phyloP scores from a whole-genome alignment of 148 eudicot genomes.

The Tetragonia tetragonoides region DNA sequence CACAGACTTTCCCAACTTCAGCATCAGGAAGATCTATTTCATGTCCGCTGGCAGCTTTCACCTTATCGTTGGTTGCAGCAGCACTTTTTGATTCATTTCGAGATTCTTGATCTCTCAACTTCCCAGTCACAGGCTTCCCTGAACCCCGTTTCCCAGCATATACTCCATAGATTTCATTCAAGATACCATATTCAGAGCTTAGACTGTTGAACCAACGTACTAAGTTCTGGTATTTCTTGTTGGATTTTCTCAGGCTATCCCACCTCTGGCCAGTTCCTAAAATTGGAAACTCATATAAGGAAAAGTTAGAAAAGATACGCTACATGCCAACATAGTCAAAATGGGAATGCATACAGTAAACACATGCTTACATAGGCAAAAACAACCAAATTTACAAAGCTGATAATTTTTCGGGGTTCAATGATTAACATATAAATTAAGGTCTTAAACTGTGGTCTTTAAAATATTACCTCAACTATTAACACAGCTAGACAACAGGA shows the following conservation, averaged over 20 bases:
- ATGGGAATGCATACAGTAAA: not conserved
- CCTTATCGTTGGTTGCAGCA: conserved; percentile 41
- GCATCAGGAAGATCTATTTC: conserved; percentile 93
- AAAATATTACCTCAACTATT: too few relatives aligned
- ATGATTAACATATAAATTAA: too few relatives aligned
- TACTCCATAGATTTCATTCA: conserved; percentile 42
- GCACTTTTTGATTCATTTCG: conserved; percentile 33
- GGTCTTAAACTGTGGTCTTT: too few relatives aligned
- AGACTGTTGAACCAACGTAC: conserved; percentile 80
- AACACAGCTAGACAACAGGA: too few relatives aligned
- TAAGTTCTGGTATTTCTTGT: conserved; percentile 78
- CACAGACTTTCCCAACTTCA: conserved; percentile 72
- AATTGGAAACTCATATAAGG: conserved; percentile 8
- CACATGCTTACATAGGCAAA: not conserved
- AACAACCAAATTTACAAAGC: not conserved
- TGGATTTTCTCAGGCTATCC: conserved; percentile 90
- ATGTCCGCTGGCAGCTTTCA: conserved; percentile 37
- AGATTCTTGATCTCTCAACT: conserved; percentile 54
- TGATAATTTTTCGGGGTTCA: not conserved
- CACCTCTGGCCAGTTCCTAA: conserved; percentile 80
- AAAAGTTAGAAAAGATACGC: not conserved
- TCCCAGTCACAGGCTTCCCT: conserved; percentile 45
- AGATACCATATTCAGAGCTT: conserved; percentile 44
- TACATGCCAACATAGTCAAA: not conserved
- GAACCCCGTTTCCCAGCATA: conserved; percentile 55